Evolutionary conservation across 108 stramenopile species (phyloP), one percentile per base, ranked within the genome.

Genomic region (Skeletonema potamos): DNA sequence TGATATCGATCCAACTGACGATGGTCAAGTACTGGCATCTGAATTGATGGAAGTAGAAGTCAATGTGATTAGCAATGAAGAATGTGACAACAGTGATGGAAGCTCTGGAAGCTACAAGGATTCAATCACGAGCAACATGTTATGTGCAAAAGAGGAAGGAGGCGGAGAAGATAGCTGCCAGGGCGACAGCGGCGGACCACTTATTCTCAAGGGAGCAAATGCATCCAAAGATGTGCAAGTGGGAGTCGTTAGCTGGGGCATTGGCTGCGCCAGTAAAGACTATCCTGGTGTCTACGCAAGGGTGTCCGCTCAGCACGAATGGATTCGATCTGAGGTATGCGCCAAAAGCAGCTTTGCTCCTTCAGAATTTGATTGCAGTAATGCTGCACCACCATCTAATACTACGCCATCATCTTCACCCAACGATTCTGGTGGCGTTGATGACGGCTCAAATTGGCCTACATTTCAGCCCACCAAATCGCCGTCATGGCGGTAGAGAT

Each of bases 181-280:
- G 17, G 85, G 85, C n/a, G 85, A 85, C 58, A 64, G 56, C n/a
- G 85, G 85, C 15, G 85, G 85, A 12, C 82, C 85, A 0, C 54
- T 85, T 2, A 55, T 79, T 6, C 28, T 68, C 1, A 39, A 15
- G 56, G 26, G 27, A 2, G 34, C 0, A 11, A 34, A 12, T 17
- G 28, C 36, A 36, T 43, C 57, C 34, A 36, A 59, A 39, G 57
- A 82, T 61, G 39, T 79, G 58, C 72, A 74, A 20, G 86, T 87
- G 8, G 86, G 83, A 7, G 69, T 84, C 20, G 73, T 82, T 9
- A 74, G 72, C n/a, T 87, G 86, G 84, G 86, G 85, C 3, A 48
- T 67, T 6, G 66, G 72, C 32, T 86, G 85, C 41, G 85, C 79
- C 13, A 58, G 72, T 55, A 22, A 30, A 6, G 29, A 61, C 10